Percentiles rank a stretch among this genome's conserved stretches.
Conservation (phyloP, 768 basidiomycete genomes). For the Phallus indusiatus region DNA sequence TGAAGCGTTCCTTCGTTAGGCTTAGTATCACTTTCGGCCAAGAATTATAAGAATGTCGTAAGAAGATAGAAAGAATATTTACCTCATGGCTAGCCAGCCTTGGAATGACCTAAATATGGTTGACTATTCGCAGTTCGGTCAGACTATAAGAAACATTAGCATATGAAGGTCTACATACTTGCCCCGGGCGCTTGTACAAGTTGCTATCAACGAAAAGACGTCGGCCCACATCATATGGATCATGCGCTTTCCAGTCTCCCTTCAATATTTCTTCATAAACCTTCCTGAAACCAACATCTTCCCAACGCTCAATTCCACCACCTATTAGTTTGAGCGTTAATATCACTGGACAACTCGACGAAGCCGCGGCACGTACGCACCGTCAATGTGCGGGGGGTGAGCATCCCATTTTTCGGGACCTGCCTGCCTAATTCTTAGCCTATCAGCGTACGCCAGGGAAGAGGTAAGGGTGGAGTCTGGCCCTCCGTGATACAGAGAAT, state of each 20-base stretch:
- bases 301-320: slow-evolving; percentile 68
- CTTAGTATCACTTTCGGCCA: slow-evolving; percentile 45
- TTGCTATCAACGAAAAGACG: slow-evolving; percentile 53
- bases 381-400: slow-evolving; percentile 46
- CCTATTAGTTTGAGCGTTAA: slow-evolving; percentile 29
- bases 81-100: slow-evolving; percentile 72
- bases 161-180: slow-evolving; percentile 25
- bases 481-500: slow-evolving; percentile 49
- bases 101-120: slow-evolving; percentile 46
- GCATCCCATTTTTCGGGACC: slow-evolving; percentile 42
- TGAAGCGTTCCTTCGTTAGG: slow-evolving; percentile 61
- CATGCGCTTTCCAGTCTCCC: slow-evolving; percentile 55
- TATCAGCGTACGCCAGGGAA: slow-evolving; percentile 63
- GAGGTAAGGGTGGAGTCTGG: slow-evolving; percentile 42
- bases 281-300: slow-evolving; percentile 46
- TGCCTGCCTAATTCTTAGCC: slow-evolving; percentile 65
- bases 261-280: slow-evolving; percentile 55
- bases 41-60: background rate
- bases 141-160: background rate
- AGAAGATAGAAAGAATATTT: slow-evolving; percentile 9
- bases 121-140: slow-evolving; percentile 1
- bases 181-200: slow-evolving; percentile 48
- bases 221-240: slow-evolving; percentile 54
- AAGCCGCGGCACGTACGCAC: slow-evolving; percentile 17
- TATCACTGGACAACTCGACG: slow-evolving; percentile 23